Evolutionary conservation across 1,284 basidiomycete genomes (phyloP), one percentile per base, ranked within the genome.

Genomic region (Boletus semigastroideus): DNA sequence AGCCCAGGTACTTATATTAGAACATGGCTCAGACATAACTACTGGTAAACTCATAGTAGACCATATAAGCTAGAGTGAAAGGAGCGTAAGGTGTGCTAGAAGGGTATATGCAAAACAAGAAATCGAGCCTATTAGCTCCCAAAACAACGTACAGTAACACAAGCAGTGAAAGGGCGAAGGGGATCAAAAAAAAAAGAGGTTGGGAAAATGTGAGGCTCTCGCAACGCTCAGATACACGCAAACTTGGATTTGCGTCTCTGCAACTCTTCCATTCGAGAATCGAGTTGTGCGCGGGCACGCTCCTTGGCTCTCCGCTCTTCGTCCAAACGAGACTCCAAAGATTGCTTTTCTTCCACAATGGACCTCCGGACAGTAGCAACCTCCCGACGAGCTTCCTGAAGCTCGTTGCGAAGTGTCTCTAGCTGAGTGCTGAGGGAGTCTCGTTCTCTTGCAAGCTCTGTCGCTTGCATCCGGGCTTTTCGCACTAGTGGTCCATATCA

Each of bases 381-480:
- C 66, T 94, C 91, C 20, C 82, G 80, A 66, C 89, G 87, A 38
- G 89, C 79, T 55, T 89, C 84, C 38, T 79, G 73, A 28, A 94
- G 78, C 67, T 93, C 89, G 48, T 70, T 78, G 42, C 86, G 82
- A 28, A 94, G 75, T 17, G 73, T 65, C 39, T 86, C 83, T 54
- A 89, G 72, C 67, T 90, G 85, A 41, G 65, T 62, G 52, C 74
- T 84, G 48, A 91, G 74, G 28, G 78, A 78, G 68, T 95, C 92
- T 34, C 92, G 84, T 68, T 94, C 92, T 54, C 88, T 80, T 17
- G 86, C 88, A 46, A 93, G 72, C 65, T 94, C 92, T 52, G 88
- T 92, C 33, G 91, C 88, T 65, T 94, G 91, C 82, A 92, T 86
- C 42, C 92, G 87, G 9, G 91, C 87, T 72, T 94, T 94, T 56